phyloP scores from a whole-genome alignment of 306 rosid genomes.

The Fragaria vesca region DNA sequence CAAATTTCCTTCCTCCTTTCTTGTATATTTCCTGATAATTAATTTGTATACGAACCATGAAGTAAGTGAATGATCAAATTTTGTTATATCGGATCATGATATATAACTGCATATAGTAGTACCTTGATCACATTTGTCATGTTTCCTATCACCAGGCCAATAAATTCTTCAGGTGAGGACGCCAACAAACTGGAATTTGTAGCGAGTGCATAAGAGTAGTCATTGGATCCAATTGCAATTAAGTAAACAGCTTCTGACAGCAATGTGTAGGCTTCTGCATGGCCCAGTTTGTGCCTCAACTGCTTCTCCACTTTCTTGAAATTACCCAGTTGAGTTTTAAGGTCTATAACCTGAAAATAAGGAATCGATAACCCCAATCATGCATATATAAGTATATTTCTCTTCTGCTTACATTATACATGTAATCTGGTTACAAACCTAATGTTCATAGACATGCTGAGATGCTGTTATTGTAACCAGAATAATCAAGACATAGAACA shows the following conservation, averaged over 20 bases:
- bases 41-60: background rate
- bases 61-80: background rate
- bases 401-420: background rate
- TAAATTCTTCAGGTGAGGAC: slow-evolving; percentile 18
- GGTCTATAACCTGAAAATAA: slow-evolving; percentile 29
- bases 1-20: slow-evolving; percentile 49
- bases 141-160: slow-evolving; percentile 33
- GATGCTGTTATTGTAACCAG: background rate
- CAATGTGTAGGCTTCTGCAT: slow-evolving; percentile 23
- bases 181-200: slow-evolving; percentile 24
- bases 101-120: background rate
- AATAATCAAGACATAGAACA: background rate
- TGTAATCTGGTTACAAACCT: background rate
- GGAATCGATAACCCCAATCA: background rate
- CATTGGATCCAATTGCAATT: slow-evolving; percentile 37
- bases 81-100: background rate
- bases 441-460: background rate
- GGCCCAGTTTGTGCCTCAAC: slow-evolving; percentile 27
- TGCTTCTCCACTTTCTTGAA: slow-evolving; percentile 30
- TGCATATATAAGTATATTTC: background rate
- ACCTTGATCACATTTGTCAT: slow-evolving; percentile 31
- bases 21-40: slow-evolving; percentile 29
- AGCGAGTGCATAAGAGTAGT: slow-evolving; percentile 1
- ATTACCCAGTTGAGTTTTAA: slow-evolving; percentile 28
- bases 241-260: slow-evolving; percentile 38